These are phyloP conservation scores for Starmera caribaea DNA, from an alignment of 805 yeast species.

Conservation along the genomic window DNA sequence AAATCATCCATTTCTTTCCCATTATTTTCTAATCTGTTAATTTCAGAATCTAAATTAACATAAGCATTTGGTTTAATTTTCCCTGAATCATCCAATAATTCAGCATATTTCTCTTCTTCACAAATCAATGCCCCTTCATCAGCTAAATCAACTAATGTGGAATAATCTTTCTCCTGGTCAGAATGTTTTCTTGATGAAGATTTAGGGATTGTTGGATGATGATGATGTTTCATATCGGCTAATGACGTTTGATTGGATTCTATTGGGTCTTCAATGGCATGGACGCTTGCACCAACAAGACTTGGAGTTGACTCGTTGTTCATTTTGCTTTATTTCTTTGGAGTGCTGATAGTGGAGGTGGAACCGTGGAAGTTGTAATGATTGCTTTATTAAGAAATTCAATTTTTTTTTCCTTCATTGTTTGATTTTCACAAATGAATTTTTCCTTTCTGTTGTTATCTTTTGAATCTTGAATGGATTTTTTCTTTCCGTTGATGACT, in stretches of 20 bases:
- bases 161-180: conserved; percentile 8
- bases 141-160: conserved; percentile 24
- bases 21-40: not conserved
- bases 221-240: too few relatives aligned
- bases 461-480: too few relatives aligned
- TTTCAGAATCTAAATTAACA: not conserved
- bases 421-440: too few relatives aligned
- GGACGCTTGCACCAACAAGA: conserved; percentile 15
- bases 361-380: not conserved
- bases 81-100: conserved; percentile 44
- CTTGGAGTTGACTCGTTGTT: conserved; percentile 7
- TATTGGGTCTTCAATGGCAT: conserved; percentile 9
- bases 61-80: conserved; percentile 27
- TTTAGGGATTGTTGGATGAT: conserved; percentile 1
- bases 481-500: too few relatives aligned
- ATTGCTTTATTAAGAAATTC: not conserved
- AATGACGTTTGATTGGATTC: too few relatives aligned
- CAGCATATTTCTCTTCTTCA: conserved; percentile 47
- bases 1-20: conserved; percentile 1
- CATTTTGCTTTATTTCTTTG: not conserved
- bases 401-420: not conserved
- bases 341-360: not conserved
- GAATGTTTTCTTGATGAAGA: conserved; percentile 9
- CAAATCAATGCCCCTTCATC: conserved; percentile 41
- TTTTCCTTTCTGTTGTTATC: too few relatives aligned